These are phyloP conservation scores for Alternaria panax DNA, from an alignment of 2,329 filamentous ascomycete species.

Conservation along the genomic window DNA sequence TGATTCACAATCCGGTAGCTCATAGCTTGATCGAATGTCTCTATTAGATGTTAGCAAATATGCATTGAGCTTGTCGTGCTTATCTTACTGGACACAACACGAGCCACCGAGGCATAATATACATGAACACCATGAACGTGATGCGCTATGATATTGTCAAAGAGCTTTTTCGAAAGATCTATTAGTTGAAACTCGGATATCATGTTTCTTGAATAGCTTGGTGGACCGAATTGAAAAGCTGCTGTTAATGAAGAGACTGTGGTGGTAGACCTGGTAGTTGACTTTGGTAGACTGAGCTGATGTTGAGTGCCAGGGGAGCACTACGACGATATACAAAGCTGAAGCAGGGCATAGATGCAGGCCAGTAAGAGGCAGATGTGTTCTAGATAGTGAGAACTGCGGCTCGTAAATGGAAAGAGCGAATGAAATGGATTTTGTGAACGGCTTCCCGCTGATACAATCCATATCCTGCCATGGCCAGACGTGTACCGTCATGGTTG, in stretches of 20 bases:
- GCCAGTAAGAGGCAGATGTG: too few relatives aligned
- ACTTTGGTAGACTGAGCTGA: background rate
- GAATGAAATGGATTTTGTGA: too few relatives aligned
- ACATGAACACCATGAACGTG: background rate
- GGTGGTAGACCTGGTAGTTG: background rate
- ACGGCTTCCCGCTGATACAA: too few relatives aligned
- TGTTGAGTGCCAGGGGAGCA: constrained; percentile 9
- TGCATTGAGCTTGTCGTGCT: background rate
- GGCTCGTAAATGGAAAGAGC: too few relatives aligned
- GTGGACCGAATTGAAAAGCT: background rate
- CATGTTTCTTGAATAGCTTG: background rate
- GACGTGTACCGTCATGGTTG: too few relatives aligned
- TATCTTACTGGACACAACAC: background rate
- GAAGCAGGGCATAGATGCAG: constrained; percentile 15
- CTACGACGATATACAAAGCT: too few relatives aligned
- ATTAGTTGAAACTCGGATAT: background rate
- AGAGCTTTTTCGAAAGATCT: background rate
- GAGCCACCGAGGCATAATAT: background rate
- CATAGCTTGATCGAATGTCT: background rate
- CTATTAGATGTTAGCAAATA: background rate
- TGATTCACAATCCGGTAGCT: background rate
- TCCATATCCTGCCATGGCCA: too few relatives aligned
- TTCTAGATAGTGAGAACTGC: too few relatives aligned
- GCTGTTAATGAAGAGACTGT: background rate
- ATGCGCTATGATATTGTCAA: background rate